These are phyloP conservation scores for Sporobolus alterniflorus DNA, from an alignment of 202 grass and related monocot species.

Conservation along the genomic window DNA sequence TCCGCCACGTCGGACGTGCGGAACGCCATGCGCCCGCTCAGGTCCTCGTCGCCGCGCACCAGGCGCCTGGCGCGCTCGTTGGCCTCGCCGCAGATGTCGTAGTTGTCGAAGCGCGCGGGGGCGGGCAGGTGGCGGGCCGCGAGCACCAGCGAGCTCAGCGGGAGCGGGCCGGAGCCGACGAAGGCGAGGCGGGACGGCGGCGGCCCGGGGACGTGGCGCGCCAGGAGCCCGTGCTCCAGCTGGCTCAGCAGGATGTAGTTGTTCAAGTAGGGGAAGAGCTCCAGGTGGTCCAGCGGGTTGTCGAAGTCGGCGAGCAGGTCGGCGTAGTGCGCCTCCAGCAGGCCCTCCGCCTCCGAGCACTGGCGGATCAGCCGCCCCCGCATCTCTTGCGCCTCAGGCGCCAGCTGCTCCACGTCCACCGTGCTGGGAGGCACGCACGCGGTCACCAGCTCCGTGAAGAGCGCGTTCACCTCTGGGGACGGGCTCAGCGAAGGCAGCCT, in stretches of 20 bases:
- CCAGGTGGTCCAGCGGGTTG: constrained; percentile 72
- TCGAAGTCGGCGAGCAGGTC: constrained; percentile 67
- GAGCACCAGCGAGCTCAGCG: constrained; percentile 80
- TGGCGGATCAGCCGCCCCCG: constrained; percentile 53
- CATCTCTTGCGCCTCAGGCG: constrained; percentile 61
- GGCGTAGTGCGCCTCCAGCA: constrained; percentile 82
- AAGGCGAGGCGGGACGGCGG: constrained; percentile 68
- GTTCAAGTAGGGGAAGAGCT: constrained; percentile 73
- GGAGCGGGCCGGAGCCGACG: constrained; percentile 86
- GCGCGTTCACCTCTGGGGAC: constrained; percentile 62
- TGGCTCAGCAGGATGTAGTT: constrained; percentile 56
- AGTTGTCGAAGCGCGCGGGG: constrained; percentile 67
- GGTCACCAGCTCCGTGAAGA: constrained; percentile 77
- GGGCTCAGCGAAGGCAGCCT: constrained; percentile 70
- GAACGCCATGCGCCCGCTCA: constrained; percentile 65
- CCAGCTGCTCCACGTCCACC: constrained; percentile 60
- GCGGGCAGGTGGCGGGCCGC: constrained; percentile 14
- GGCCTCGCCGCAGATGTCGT: constrained; percentile 67
- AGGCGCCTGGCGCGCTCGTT: constrained; percentile 67
- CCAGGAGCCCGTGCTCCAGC: constrained; percentile 76
- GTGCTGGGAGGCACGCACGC: constrained; percentile 67
- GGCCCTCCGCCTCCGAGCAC: constrained; percentile 74
- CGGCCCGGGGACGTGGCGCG: constrained; percentile 35
- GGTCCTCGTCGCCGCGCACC: constrained; percentile 45
- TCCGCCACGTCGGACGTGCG: constrained; percentile 67